phyloP scores from a whole-genome alignment of 1,284 basidiomycete species.

The Cutaneotrichosporon sp. region DNA sequence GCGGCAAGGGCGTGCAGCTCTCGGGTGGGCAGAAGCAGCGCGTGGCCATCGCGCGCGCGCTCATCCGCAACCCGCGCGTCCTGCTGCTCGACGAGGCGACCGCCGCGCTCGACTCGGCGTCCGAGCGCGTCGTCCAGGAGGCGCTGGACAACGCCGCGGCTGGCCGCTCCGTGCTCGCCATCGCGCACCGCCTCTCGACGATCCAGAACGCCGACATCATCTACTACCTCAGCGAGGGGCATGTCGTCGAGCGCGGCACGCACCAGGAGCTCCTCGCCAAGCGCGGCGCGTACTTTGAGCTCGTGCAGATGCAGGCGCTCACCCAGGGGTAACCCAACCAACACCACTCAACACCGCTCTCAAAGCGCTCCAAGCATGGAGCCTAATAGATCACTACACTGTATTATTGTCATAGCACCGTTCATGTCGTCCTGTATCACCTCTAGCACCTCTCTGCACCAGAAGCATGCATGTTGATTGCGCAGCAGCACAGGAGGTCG shows the following conservation, averaged over 20 bases:
- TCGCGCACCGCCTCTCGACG: slow-evolving; percentile 88
- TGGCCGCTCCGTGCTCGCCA: slow-evolving; percentile 87
- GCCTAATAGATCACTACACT: too few relatives aligned
- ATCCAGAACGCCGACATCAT: slow-evolving; percentile 94
- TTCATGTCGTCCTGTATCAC: too few relatives aligned
- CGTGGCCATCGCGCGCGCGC: slow-evolving; percentile 92
- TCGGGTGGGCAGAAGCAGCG: slow-evolving; percentile 74
- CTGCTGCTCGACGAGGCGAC: slow-evolving; percentile 90
- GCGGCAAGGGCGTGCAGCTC: slow-evolving; percentile 89
- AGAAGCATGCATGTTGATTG: too few relatives aligned
- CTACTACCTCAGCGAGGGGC: slow-evolving; percentile 88
- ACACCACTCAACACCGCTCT: too few relatives aligned
- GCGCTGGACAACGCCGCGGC: slow-evolving; percentile 88
- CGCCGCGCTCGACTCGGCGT: slow-evolving; percentile 90
- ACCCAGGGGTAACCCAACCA: slow-evolving; percentile 15
- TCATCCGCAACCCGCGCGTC: slow-evolving; percentile 93
- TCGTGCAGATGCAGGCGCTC: slow-evolving; percentile 75
- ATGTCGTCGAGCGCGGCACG: slow-evolving; percentile 81
- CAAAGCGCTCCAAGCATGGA: too few relatives aligned
- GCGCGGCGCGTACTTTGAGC: slow-evolving; percentile 80
- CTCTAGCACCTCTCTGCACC: too few relatives aligned
- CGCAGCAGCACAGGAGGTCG: too few relatives aligned
- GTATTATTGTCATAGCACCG: too few relatives aligned
- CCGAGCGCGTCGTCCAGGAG: slow-evolving; percentile 91
- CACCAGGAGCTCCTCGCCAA: slow-evolving; percentile 77